Base-by-base conservation (phyloP, 2,329 filamentous ascomycete genomes). In the Pseudocercospora vitis region DNA sequence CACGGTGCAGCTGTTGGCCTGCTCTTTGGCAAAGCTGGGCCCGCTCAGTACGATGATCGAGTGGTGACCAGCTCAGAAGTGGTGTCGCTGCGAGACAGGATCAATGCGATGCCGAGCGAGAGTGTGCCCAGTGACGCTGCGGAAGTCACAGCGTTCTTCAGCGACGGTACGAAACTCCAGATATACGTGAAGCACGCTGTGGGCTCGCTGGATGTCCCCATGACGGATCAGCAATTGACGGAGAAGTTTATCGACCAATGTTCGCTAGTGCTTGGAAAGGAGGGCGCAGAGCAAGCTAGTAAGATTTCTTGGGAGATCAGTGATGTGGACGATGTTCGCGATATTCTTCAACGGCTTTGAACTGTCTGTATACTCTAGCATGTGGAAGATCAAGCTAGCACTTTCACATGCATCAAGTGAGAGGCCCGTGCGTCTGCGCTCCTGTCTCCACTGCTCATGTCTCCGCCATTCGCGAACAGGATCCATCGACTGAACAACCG, bases 1-100 rank as follows among this genome's bases (percentile, higher is more conserved):
- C 78, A 82, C 58, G 78, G 77, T 4, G 74, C 70, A n/a, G 78
- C 78, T 0, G 72, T 80, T 3, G 78, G 76, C 0, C 57, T 81
- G 7, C 59, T 81, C 1, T 76, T 74, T 53, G 78, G 79, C 1
- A 77, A 78, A 61, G 78, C 74, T 8, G 78, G 76, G 0, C 79
- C 79, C 2, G 71, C 70, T 4, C 72, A 81, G 62, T 82, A 80
- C 63, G 75, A 75, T 4, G 75, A 81, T 59, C 58, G 64, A 0
- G 71, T 78, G 1, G 78, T 81, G 3, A 69, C 61, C n/a, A 70
- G 76, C 48, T 19, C 60, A 11, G 67, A 66, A 8, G 73, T 80
- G 1, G 65, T 77, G 3, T 56, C 49, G 0, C 52, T 81, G 28
- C 67, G 79, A n/a, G 71, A 76, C 51, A 74, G 71, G 44, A 73